Evolutionary conservation across 2,329 filamentous ascomycete species (phyloP), one percentile per base, ranked within the genome.

Genomic region (Cercospora nicotianae): DNA sequence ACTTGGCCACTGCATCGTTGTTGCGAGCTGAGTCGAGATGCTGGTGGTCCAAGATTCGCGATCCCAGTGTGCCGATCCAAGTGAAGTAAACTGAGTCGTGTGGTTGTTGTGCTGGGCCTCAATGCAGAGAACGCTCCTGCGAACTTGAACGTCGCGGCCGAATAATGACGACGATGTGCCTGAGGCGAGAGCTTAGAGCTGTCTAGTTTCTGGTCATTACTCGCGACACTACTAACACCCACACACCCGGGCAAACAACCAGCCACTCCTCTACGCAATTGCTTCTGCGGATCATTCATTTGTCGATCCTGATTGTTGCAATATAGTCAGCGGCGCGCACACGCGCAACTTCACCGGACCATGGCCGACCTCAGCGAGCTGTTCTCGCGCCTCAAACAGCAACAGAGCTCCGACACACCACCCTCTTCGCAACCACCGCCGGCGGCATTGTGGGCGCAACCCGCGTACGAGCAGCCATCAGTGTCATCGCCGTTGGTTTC

Each of bases 401-500:
- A 73, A 60, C 63, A 70, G 39, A 45, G 63, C 36, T 67, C 70
- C 55, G 63, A 64, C 55, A 65, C 69, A 61, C 67, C 67, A 53
- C 60, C 67, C 13, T 64, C 67, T 23, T 65, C 63, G 31, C 86
- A 88, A 72, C 84, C 60, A 62, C 39, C 60, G 16, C 61, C 64
- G 31, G 7, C 61, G 26, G 30, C 62, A 39, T n/a, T 67, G 36
- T 67, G 65, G 65, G 61, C 60, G 9, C 62, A 51, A 39, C 48
- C 55, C 12, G 28, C 77, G 57, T 86, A 88, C 72, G 84, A 84
- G 66, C 83, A 84, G 68, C 85, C 87, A 39, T 83, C 84, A 18
- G 85, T 88, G 31, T 86, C 87, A 13, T 88, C 87, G 51, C 84
- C 86, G 39, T 76, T 87, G 64, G 85, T 85, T 74, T 87, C 86